Percentiles rank a stretch among this genome's conserved stretches.
These are phyloP conservation scores for Hevea brasiliensis DNA, from an alignment of 345 rosid species.

Conservation along the genomic window DNA sequence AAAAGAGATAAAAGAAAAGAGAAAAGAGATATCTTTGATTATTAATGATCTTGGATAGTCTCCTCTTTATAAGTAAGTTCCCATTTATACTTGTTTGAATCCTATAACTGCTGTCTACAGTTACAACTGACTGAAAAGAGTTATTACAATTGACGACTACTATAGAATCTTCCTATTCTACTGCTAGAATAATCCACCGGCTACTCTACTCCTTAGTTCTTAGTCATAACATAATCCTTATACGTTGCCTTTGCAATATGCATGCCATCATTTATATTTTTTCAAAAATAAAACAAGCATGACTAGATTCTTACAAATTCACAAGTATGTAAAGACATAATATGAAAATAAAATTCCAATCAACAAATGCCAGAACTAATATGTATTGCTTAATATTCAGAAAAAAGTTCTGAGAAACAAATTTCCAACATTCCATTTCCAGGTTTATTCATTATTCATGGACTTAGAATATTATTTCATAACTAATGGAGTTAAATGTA, in stretches of 20 bases:
- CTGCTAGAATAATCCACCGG: too few species aligned
- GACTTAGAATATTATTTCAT: neutral
- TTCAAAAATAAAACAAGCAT: neutral
- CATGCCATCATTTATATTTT: neutral
- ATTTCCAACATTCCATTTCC: neutral
- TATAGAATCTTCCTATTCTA: too few species aligned
- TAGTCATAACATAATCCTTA: too few species aligned
- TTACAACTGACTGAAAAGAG: too few species aligned
- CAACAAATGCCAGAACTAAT: neutral
- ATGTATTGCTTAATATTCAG: neutral
- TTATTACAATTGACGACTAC: too few species aligned
- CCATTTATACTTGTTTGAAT: too few species aligned
- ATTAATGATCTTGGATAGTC: too few species aligned
- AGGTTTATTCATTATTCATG: neutral
- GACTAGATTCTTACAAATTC: neutral
- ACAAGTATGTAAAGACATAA: neutral
- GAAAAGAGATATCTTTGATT: too few species aligned
- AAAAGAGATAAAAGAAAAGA: too few species aligned
- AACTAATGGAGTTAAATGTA: neutral
- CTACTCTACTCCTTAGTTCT: too few species aligned
- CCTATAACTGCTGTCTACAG: too few species aligned
- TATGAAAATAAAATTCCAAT: neutral
- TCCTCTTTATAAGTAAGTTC: too few species aligned
- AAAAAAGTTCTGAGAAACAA: neutral
- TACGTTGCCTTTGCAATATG: neutral